phyloP scores from a whole-genome alignment of 1,139 yeast species.

The Candida pseudoviswanathii region DNA sequence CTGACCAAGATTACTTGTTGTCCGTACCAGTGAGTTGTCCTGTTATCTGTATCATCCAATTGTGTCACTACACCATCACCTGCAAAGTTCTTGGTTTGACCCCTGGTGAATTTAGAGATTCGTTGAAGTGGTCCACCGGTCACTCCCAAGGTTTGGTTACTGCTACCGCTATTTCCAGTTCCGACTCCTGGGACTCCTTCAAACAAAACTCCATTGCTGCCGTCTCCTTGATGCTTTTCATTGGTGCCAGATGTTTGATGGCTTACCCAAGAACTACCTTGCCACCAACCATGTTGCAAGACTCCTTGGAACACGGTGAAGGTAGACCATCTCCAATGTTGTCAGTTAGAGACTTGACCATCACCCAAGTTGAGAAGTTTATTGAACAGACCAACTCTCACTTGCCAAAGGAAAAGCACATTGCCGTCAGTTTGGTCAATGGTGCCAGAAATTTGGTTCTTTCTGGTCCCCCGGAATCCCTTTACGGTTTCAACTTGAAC shows the following conservation, averaged over 20 bases:
- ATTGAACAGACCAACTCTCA: conserved; percentile 90
- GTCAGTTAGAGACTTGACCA: conserved; percentile 84
- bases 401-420: conserved; percentile 88
- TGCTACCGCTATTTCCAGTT: conserved; percentile 86
- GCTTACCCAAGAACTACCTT: conserved; percentile 91
- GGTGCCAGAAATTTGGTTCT: conserved; percentile 96
- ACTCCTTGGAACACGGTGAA: conserved; percentile 90
- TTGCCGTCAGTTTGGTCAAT: conserved; percentile 85
- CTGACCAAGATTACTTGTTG: conserved; percentile 84
- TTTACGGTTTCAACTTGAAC: conserved; percentile 90
- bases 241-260: conserved; percentile 89
- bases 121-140: conserved; percentile 84
- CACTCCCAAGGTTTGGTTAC: conserved; percentile 98
- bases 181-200: conserved; percentile 86
- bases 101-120: conserved; percentile 83
- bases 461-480: conserved; percentile 98
- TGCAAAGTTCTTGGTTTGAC: conserved; percentile 82
- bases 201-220: conserved; percentile 73
- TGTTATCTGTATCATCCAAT: conserved; percentile 90
- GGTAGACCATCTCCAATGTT: conserved; percentile 98
- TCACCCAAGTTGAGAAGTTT: conserved; percentile 74
- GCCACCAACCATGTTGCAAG: conserved; percentile 92
- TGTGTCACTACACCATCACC: conserved; percentile 89
- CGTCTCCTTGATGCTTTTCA: conserved; percentile 81
- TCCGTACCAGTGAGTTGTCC: conserved; percentile 96